phyloP scores from a whole-genome alignment of 768 basidiomycete genomes.

The Lentinula boryana region DNA sequence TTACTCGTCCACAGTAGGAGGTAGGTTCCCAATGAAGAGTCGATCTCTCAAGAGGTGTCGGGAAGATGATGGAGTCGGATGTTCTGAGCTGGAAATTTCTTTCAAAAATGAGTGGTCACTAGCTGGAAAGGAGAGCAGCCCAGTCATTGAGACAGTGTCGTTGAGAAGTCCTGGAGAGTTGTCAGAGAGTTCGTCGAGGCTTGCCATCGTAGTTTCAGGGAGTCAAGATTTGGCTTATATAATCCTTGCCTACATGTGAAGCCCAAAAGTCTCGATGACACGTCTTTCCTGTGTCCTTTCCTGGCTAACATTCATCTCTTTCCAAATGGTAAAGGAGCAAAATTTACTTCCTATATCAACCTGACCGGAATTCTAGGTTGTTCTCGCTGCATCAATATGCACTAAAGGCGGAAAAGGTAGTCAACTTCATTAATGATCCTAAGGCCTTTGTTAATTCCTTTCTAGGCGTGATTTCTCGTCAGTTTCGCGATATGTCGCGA shows the following conservation, averaged over 20 bases:
- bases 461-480: constrained; percentile 84
- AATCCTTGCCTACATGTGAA: not conserved
- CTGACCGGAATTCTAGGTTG: constrained; percentile 50
- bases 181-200: not conserved
- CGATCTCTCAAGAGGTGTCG: constrained; percentile 56
- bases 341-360: not conserved
- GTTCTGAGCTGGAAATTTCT: not conserved
- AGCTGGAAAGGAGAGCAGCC: not conserved
- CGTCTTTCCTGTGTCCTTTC: not conserved
- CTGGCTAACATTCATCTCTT: not conserved
- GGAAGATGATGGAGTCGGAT: constrained; percentile 3
- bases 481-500: constrained; percentile 90
- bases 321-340: not conserved
- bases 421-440: constrained; percentile 13
- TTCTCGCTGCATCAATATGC: constrained; percentile 91
- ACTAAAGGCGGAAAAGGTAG: constrained; percentile 90
- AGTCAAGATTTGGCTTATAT: not conserved
- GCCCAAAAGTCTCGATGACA: not conserved
- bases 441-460: not conserved
- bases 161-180: not conserved
- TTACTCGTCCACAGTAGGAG: constrained; percentile 83
- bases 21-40: constrained; percentile 87
- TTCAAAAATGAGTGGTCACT: not conserved
- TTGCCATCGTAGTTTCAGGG: not conserved
- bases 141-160: not conserved